phyloP scores from a whole-genome alignment of 164 flowering plant species.

The Sedum album region DNA sequence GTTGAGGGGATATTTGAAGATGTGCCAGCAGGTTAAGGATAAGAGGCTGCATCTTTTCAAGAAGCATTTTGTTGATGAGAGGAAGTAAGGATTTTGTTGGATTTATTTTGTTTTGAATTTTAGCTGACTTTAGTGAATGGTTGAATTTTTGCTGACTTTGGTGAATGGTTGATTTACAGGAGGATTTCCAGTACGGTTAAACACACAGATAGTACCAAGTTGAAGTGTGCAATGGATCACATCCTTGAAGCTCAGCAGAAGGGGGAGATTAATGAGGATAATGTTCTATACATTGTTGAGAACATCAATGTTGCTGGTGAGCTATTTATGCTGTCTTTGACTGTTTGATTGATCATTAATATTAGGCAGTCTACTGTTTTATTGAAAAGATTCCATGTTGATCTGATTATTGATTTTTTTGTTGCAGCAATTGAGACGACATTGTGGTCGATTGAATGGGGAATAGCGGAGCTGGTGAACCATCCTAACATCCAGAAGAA shows the following conservation, averaged over 20 bases:
- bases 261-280: constrained; percentile 93
- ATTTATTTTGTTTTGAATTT: background rate
- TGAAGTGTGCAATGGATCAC: constrained; percentile 88
- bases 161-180: constrained; percentile 26
- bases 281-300: constrained; percentile 87
- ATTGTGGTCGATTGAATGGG: constrained; percentile 90
- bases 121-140: background rate
- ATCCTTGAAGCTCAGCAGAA: constrained; percentile 76
- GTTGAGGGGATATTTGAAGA: constrained; percentile 56
- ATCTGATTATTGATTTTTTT: background rate
- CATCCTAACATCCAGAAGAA: constrained; percentile 71
- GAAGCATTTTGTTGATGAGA: constrained; percentile 77
- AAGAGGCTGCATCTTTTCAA: constrained; percentile 70
- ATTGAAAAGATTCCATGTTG: too few species aligned
- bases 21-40: constrained; percentile 73
- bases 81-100: constrained; percentile 51
- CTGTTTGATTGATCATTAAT: background rate
- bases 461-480: constrained; percentile 85
- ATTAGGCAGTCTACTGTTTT: too few species aligned
- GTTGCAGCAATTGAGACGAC: constrained; percentile 83
- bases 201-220: constrained; percentile 25
- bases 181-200: constrained; percentile 45
- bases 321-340: too few species aligned
- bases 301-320: constrained; percentile 92
- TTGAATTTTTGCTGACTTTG: background rate